These are phyloP conservation scores for Vigna unguiculata DNA, from an alignment of 306 rosid species.

Conservation along the genomic window DNA sequence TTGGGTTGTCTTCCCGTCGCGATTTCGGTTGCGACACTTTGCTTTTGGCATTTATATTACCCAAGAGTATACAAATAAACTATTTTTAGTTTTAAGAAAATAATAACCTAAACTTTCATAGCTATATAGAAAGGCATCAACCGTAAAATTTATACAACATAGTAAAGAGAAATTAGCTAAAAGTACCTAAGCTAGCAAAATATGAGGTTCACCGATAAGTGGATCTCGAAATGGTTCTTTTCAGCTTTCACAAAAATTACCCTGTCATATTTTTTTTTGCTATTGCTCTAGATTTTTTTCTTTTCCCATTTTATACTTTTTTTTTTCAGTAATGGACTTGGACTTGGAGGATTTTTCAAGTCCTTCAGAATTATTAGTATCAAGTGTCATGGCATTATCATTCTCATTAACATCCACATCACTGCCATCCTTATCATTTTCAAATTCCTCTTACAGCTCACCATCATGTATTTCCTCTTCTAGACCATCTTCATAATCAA, in stretches of 20 bases:
- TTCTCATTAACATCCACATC: conserved; percentile 52
- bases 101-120: neutral
- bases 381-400: conserved; percentile 40
- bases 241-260: conserved; percentile 59
- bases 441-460: conserved; percentile 54
- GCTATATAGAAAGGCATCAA: neutral
- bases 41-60: conserved; percentile 16
- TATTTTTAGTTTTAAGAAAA: neutral
- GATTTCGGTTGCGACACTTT: too few species aligned
- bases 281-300: conserved; percentile 28
- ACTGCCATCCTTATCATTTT: conserved; percentile 52
- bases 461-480: conserved; percentile 62
- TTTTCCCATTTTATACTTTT: conserved; percentile 23
- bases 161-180: conserved; percentile 12
- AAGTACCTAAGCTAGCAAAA: conserved; percentile 83
- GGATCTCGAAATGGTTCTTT: conserved; percentile 74
- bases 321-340: conserved; percentile 39
- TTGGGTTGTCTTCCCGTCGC: too few species aligned
- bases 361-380: conserved; percentile 44
- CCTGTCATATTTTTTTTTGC: conserved; percentile 57
- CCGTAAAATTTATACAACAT: neutral
- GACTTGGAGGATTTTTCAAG: conserved; percentile 33
- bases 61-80: neutral
- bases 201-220: conserved; percentile 69
- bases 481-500: conserved; percentile 86